Evolutionary conservation across 768 basidiomycete species (phyloP).

Genomic region (Termitomyces sp.): DNA sequence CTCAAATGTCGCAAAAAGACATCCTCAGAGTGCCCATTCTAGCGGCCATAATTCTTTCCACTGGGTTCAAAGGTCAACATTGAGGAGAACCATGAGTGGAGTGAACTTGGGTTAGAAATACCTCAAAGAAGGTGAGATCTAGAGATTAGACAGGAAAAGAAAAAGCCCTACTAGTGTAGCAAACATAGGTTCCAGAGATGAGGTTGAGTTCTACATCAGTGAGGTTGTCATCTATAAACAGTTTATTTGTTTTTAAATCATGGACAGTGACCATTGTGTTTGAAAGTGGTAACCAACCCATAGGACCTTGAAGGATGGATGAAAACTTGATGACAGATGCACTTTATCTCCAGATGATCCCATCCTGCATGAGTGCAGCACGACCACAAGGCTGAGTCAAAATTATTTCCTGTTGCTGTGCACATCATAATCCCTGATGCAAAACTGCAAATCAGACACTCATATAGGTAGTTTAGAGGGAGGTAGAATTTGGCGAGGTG

Average conservation of each 20-base stretch:
- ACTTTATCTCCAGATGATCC: too few relatives aligned
- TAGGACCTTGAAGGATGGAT: too few relatives aligned
- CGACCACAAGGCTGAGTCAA: neutral
- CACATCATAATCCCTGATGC: too few relatives aligned
- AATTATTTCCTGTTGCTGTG: neutral
- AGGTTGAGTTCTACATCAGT: too few relatives aligned
- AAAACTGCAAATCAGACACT: neutral
- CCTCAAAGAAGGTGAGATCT: neutral
- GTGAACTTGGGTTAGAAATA: too few relatives aligned
- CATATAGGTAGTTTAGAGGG: neutral
- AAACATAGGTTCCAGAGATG: too few relatives aligned
- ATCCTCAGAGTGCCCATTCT: neutral
- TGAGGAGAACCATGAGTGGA: too few relatives aligned
- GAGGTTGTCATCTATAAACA: slow-evolving; percentile 8
- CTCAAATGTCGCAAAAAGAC: too few relatives aligned
- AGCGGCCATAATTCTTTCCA: neutral
- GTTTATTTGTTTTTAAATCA: neutral
- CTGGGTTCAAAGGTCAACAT: neutral
- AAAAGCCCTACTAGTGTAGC: neutral
- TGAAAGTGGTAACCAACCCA: too few relatives aligned
- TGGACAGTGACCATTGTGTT: too few relatives aligned
- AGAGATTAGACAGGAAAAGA: neutral
- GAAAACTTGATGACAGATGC: neutral
- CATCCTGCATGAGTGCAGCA: neutral
- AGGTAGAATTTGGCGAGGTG: neutral